Evolutionary conservation across 768 basidiomycete species (phyloP), one percentile per base, ranked within the genome.

Genomic region (Russula earlei): DNA sequence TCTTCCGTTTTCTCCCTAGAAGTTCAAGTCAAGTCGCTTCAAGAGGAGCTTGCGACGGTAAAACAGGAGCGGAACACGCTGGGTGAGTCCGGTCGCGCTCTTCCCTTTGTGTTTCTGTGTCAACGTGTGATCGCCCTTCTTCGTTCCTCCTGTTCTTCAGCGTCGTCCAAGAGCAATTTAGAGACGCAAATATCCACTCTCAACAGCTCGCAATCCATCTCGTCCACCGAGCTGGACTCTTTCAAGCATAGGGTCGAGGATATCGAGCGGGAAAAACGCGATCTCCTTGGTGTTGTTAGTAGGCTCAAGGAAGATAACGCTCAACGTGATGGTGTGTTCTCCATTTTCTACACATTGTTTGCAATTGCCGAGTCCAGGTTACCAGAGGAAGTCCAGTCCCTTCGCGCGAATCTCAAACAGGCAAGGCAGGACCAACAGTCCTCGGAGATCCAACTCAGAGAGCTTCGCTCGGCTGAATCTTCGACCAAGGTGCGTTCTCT

Each of bases 251-350:
- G 81, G 37, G 70, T 86, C 4, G 83, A 90, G 20, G 87, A 90
- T 58, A 78, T 79, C 1, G 91, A 96, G 60, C 78, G 87, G 52
- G 94, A 96, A 74, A 96, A 96, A 70, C 82, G 91, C 33, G 91
- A 94, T 60, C 77, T 96, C 45, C 75, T 94, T 41, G 81, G 79
- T 27, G 86, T 92, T 42, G 81, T 93, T 5, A 91, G 87, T 67
- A 78, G 88, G 51, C 70, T 92, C 59, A 87, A 91, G 67, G 82
- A 88, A 63, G 87, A 93, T 58, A 74, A 77, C 40, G 65, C 76
- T 8, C 81, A 86, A 65, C 80, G 85, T 51, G 87, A 92, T 58
- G 87, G 92, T 91, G 53, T 52, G 77, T 64, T 6, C 12, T 17
- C 12, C 7, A 9, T 20, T 49, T 45, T 17, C 33, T 43, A n/a